Evolutionary conservation across 352 stramenopile species (phyloP).

Genomic region (Phytophthora foliorum): DNA sequence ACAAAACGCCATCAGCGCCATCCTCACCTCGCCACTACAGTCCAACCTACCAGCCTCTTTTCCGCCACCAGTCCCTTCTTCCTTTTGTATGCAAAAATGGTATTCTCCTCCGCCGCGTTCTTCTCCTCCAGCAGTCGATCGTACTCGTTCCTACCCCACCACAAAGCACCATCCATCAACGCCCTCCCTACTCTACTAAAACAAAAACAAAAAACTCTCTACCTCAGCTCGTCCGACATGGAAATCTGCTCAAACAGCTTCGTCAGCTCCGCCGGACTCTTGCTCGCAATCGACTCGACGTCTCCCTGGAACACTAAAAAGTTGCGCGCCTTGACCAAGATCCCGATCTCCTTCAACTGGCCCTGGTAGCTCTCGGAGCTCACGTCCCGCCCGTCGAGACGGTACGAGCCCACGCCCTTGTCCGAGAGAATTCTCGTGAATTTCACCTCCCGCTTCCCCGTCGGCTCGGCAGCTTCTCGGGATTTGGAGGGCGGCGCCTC

Average conservation of each 20-base stretch:
- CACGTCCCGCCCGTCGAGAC: constrained; percentile 82
- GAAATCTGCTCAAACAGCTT: constrained; percentile 98
- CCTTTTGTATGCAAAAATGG: constrained; percentile 96
- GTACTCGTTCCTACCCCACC: constrained; percentile 62
- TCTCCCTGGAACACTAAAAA: constrained; percentile 99
- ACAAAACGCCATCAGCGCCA: not conserved
- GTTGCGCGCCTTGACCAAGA: constrained; percentile 99
- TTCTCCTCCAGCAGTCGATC: constrained; percentile 90
- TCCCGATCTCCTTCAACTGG: constrained; percentile 95
- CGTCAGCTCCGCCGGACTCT: constrained; percentile 96
- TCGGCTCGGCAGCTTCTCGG: not conserved
- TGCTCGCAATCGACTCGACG: constrained; percentile 98
- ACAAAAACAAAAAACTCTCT: constrained; percentile 4
- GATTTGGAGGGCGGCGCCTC: constrained; percentile 65
- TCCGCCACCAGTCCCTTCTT: constrained; percentile 96
- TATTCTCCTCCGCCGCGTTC: constrained; percentile 94
- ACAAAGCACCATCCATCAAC: not conserved
- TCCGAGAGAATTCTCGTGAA: constrained; percentile 96
- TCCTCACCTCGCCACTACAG: not conserved
- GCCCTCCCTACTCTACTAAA: not conserved
- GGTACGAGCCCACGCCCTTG: constrained; percentile 91
- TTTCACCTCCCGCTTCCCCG: constrained; percentile 61
- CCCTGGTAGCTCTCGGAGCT: constrained; percentile 95
- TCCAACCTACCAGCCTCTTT: constrained; percentile 74
- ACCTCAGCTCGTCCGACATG: constrained; percentile 89